Evolutionary conservation across 2,329 filamentous ascomycete species (phyloP), one percentile per base, ranked within the genome.

Genomic region (Periconia macrospinosa): DNA sequence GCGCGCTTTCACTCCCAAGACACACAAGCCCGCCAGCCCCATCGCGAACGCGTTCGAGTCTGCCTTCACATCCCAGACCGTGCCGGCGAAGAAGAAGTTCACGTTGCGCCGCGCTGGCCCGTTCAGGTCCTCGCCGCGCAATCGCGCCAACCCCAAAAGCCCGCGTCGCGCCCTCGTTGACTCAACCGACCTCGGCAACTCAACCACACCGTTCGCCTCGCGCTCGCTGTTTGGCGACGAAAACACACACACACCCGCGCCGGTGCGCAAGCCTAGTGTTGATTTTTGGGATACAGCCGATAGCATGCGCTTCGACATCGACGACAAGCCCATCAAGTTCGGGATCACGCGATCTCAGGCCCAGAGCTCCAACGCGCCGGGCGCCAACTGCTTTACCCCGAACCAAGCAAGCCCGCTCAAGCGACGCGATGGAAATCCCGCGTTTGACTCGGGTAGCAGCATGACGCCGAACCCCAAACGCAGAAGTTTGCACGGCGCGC

Each of bases 391-490:
- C 75, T 79, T 45, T 76, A 79, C 46, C 2, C 79, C 83, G 17
- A 79, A 83, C 18, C 85, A 86, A 56, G 86, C 88, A 6, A 96
- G 93, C 70, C 92, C 93, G 6, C 78, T 97, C 63, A 97, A 97
- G 81, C 87, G 94, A 64, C 93, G 89, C 68, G 93, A 97, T 77
- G 88, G 90, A 42, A 88, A 88, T 48, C 93, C 96, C 89, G 91
- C 91, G 66, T 78, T 95, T 46, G 92, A 96, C 66, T 88, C 90
- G 59, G 81, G 86, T 27, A 88, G 83, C 63, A 81, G 89, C 52
- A 90, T 90, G 62, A 97, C 90, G 67, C 93, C 94, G 0, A 90
- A 93, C 55, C 90, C 92, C 45, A 97, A 97, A 79, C 85, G 94
- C 60, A 86, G 94, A 66, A 97, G 92, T 75, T 76, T 96, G 63